These are phyloP conservation scores for Suillus alpinus DNA, from an alignment of 768 basidiomycete species.

Conservation along the genomic window DNA sequence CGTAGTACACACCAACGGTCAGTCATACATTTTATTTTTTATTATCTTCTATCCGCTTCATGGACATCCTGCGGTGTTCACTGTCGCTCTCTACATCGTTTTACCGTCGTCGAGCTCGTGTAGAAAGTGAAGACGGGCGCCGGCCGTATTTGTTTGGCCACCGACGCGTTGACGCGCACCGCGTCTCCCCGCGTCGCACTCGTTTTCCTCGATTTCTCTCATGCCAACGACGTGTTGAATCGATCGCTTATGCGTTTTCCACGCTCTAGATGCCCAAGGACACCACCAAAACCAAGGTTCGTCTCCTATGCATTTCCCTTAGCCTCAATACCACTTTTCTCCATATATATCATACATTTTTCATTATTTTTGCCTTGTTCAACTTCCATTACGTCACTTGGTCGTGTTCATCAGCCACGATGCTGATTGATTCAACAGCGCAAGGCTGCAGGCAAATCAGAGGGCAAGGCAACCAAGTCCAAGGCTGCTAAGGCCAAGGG, in stretches of 20 bases:
- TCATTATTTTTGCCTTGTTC: not conserved
- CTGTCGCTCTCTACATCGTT: conserved; percentile 6
- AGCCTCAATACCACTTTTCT: not conserved
- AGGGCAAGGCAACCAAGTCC: conserved; percentile 44
- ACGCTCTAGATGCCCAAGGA: conserved; percentile 75
- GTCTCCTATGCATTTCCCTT: conserved; percentile 24
- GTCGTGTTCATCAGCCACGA: conserved; percentile 2
- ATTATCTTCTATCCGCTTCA: conserved; percentile 19
- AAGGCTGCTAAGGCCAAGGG: conserved; percentile 74
- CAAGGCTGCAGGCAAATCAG: conserved; percentile 73
- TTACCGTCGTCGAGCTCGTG: conserved; percentile 21
- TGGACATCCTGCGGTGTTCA: conserved; percentile 20
- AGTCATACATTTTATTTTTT: conserved; percentile 19
- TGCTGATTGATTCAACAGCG: conserved; percentile 42
- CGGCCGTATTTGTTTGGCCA: conserved; percentile 34
- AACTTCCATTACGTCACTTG: not conserved
- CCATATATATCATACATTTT: not conserved
- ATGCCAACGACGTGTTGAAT: conserved; percentile 39
- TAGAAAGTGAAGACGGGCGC: conserved; percentile 6
- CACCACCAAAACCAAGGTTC: conserved; percentile 65
- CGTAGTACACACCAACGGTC: conserved; percentile 31
- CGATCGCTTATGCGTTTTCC: conserved; percentile 31
- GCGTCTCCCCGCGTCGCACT: conserved; percentile 20
- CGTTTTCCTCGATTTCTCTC: conserved; percentile 15
- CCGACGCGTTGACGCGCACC: conserved; percentile 36